phyloP scores from a whole-genome alignment of 1,284 basidiomycete species.

The Rhizoctonia solani region DNA sequence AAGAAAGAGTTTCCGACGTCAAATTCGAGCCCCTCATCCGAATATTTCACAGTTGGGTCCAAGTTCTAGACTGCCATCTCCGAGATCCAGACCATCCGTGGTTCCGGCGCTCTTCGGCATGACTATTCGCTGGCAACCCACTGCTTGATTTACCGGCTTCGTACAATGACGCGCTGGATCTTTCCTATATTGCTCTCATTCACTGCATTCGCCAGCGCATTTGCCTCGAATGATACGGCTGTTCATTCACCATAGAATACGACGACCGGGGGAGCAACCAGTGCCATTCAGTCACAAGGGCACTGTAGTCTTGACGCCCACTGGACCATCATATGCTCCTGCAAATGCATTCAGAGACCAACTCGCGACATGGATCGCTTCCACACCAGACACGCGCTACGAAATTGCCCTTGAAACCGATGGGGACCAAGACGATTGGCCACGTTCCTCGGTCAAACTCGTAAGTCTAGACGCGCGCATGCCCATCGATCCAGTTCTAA shows the following conservation, averaged over 20 bases:
- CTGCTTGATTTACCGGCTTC: too few relatives aligned
- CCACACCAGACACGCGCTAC: slow-evolving; percentile 11
- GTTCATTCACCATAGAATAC: slow-evolving; percentile 18
- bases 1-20: too few relatives aligned
- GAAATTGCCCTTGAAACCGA: slow-evolving; percentile 19
- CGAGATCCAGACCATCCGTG: too few relatives aligned
- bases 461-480: too few relatives aligned
- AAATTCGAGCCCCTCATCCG: too few relatives aligned
- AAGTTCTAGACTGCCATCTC: too few relatives aligned
- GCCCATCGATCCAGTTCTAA: neutral
- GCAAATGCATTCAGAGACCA: slow-evolving; percentile 1
- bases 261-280: neutral
- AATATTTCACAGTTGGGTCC: too few relatives aligned
- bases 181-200: neutral
- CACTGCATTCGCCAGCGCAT: slow-evolving; percentile 3
- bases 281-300: slow-evolving; percentile 24
- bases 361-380: slow-evolving; percentile 5
- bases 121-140: neutral
- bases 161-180: neutral
- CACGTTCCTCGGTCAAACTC: slow-evolving; percentile 20
- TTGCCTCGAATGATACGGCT: too few relatives aligned
- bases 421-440: slow-evolving; percentile 7
- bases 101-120: slow-evolving; percentile 7
- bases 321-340: slow-evolving; percentile 12
- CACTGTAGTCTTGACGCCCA: slow-evolving; percentile 14